Base-by-base conservation (phyloP, 306 rosid species). In the Vachellia pachyceras region DNA sequence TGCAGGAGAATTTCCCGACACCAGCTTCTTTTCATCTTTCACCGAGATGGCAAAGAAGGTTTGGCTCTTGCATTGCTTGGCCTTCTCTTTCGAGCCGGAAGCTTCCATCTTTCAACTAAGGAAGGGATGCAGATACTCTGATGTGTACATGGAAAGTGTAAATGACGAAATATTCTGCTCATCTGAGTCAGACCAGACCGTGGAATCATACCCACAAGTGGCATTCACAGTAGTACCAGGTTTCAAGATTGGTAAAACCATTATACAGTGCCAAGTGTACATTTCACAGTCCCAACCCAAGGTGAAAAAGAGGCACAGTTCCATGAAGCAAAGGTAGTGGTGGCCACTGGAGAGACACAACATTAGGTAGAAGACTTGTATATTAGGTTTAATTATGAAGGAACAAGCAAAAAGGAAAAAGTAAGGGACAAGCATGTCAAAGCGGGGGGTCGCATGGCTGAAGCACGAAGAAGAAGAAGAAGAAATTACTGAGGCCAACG, bases 41-140 rank as follows among this genome's bases (percentile, higher is more conserved):
- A 79, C 84, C 1, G 94, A 90, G 45, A 90, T 91, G 94, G 97
- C 92, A 0, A 89, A 86, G 74, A 52, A 88, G 84, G 86, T 91
- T 2, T 91, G 93, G 94, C 89, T 90, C 42, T 77, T 91, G 9
- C 97, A 91, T 79, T 90, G 92, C 84, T 42, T 91, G 44, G 94
- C 92, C 54, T 90, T 90, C 84, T 86, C 91, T 47, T 83, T 91
- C 9, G 73, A 92, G 35, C 87, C 89, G 0, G 82, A 84, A 77
- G 94, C 91, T 8, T 76, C 83, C 2, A 88, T 90, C 87, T 92
- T 92, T 74, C 92, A 85, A 77, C 85, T 84, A 12, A 72, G 55
- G 69, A 86, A 80, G 73, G 92, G 91, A 4, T 85, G 88, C 58
- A 85, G 90, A 60, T 92, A 88, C 66, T 82, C 92, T 4, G 92